Evolutionary conservation across 2,329 filamentous ascomycete species (phyloP), one percentile per base, ranked within the genome.

Genomic region (Claviceps monticola): DNA sequence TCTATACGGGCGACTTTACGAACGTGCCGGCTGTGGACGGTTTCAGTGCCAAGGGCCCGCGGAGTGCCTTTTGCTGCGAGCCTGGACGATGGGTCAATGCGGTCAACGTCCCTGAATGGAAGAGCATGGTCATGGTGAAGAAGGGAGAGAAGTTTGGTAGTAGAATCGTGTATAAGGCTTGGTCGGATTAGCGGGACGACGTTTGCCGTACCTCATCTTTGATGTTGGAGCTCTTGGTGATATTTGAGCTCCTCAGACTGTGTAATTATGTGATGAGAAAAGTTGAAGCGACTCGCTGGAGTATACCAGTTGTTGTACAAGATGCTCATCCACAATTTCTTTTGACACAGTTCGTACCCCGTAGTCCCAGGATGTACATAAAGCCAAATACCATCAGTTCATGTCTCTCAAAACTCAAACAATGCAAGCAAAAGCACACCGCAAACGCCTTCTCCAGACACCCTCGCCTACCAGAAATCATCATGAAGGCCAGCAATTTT

Each of bases 1-100:
- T 96, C 71, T 97, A 97, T 70, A 94, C 89, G 0, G 93, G 91
- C 57, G 84, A 86, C 63, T 84, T 82, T 62, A 89, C 94, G 57
- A 72, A 93, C 60, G 84, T 95, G 13, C 84, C 86, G 0, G 83
- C 72, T 34, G 73, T 81, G 3, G 75, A 73, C n/a, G 74, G 74
- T 2, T 67, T 78, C 29, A 79, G 84, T 0, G 82, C 83, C 1
- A 78, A 87, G 48, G 79, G 76, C 0, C 63, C 79, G 4, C 78
- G 88, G 48, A 80, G 83, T 45, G 91, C 86, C 0, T 94, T 97
- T 71, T 95, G 89, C 66, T 83, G 95, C 44, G 93, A 98, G 74
- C 90, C 91, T 0, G 87, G 86, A 61, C 80, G 93, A 21, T 97
- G 86, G 66, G 86, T 96, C 52, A 93, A 97, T 67, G 90, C 90